Evolutionary conservation across 495 filamentous ascomycete species (phyloP), one percentile per base, ranked within the genome.

Genomic region (Penicillium canescens): DNA sequence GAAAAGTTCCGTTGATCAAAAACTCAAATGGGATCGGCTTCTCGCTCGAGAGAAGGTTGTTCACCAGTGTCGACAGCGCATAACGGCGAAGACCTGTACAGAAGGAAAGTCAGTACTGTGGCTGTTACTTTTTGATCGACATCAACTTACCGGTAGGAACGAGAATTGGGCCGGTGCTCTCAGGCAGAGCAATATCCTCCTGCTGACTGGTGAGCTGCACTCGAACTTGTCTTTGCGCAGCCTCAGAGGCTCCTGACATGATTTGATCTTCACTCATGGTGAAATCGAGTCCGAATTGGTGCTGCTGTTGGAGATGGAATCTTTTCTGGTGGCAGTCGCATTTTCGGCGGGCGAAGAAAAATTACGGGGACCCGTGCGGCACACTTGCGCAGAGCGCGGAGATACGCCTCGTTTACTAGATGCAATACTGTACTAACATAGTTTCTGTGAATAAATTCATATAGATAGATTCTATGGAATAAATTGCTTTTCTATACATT

Each of bases 21-120:
- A 98, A 97, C 69, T 98, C 95, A 74, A 98, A 91, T 24, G 94
- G 94, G 35, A 96, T 83, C 12, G 93, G 88, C 39, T 86, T 81
- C 38, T 86, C 76, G 31, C 85, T 89, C 54, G 86, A 75, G 52
- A 97, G 83, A 62, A 98, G 87, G 57, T 89, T 92, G 74, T 98
- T 98, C 55, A 98, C 88, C 56, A 98, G 83, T 28, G 89, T 88
- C 1, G 93, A 97, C 16, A 98, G 84, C 48, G 86, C 90, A 81
- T 96, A 94, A 69, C 94, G 85, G 60, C 89, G 86, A 53, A 97
- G 80, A 46, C 86, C 91, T 90, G 46, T 46, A 42, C n/a, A 21
- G 53, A 18, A 39, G 20, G 7, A 34, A 33, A 20, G 51, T 63
- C 34, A 69, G 52, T 39, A 59, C 52, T 38, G 3, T 40, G 10